Base-by-base conservation (phyloP, 2,329 filamentous ascomycete genomes). In the Alternaria gansuensis region DNA sequence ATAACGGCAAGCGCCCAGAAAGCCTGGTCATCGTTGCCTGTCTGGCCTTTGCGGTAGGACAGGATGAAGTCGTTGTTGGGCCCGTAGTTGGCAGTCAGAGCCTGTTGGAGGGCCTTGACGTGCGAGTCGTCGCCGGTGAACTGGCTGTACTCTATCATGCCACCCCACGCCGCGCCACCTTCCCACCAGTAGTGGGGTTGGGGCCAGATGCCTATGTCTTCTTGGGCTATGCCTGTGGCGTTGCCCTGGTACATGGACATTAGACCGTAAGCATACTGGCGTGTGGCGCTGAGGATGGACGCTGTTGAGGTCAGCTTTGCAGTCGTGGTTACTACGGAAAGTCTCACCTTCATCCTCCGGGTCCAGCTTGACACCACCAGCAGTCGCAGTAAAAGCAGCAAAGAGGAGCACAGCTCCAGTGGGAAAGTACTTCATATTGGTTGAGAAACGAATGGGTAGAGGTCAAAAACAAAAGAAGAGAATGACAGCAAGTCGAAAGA, bases 1-100 rank as follows among this genome's bases (percentile, higher is more conserved):
- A 92, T 83, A 61, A 87, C 83, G 13, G 87, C 83, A 26, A 91
- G 87, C 10, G 83, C 87, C 90, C 90, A 92, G 73, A 91, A 91
- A 31, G 86, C 87, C 71, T 91, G 87, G 70, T 92, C 90, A 65
- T 92, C 90, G 65, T 92, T 92, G 52, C 89, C 89, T 73, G 74
- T 73, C 50, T 77, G 70, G 46, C 66, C 54, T 52, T 63, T 72
- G 43, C 71, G 68, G 52, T 72, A 75, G 78, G 83, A 81, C 34
- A 80, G 73, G 64, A 82, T 76, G 66, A 78, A 80, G 69, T 81
- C 75, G 53, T 79, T 78, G 41, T 78, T 68, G 1, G 78, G 76
- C 9, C 79, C 77, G 26, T 75, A 73, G 63, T 80, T 80, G 26
- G 75, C 71, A 17, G 75, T 77, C 77, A 81, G 77, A 79, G 74